A percentile compares a stretch with the other conserved stretches of the same genome.
Conservation (phyloP, 2,329 filamentous ascomycete species). For the Boeremia lycopersici region DNA sequence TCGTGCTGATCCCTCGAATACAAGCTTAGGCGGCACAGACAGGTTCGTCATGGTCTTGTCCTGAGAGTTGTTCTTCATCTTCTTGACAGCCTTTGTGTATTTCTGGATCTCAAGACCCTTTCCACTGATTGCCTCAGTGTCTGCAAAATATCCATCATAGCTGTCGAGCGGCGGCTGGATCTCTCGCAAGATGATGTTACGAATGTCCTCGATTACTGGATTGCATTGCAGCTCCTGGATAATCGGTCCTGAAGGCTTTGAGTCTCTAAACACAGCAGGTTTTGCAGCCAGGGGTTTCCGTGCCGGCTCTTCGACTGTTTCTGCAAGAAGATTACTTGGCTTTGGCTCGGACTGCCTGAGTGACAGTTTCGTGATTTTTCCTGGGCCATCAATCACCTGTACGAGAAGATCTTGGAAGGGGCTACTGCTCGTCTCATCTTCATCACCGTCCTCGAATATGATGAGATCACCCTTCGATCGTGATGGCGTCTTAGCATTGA, state of each 20-base stretch:
- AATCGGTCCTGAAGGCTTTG: slow-evolving; percentile 68
- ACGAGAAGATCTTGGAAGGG: slow-evolving; percentile 72
- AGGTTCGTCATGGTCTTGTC: slow-evolving; percentile 68
- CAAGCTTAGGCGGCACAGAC: slow-evolving; percentile 66
- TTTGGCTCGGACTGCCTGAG: slow-evolving; percentile 52
- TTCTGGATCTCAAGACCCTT: slow-evolving; percentile 79
- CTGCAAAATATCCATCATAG: slow-evolving; percentile 81
- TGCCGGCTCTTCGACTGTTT: slow-evolving; percentile 17
- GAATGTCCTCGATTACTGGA: slow-evolving; percentile 78
- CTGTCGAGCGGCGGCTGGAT: slow-evolving; percentile 74
- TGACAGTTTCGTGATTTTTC: slow-evolving; percentile 58
- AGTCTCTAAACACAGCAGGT: slow-evolving; percentile 47
- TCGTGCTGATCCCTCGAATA: slow-evolving; percentile 68
- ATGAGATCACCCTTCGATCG: slow-evolving; percentile 55
- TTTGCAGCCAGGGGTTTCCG: slow-evolving; percentile 31
- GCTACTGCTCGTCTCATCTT: slow-evolving; percentile 65
- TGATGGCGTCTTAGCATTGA: slow-evolving; percentile 78
- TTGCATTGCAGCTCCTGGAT: slow-evolving; percentile 87
- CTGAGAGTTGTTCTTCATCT: slow-evolving; percentile 58
- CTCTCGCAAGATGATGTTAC: slow-evolving; percentile 74
- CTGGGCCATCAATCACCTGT: slow-evolving; percentile 50
- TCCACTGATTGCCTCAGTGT: slow-evolving; percentile 67
- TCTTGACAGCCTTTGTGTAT: slow-evolving; percentile 72
- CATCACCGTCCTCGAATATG: slow-evolving; percentile 47
- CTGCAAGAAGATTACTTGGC: slow-evolving; percentile 25